Base-by-base conservation (phyloP, 805 yeast species). In the Hanseniaspora singularis region DNA sequence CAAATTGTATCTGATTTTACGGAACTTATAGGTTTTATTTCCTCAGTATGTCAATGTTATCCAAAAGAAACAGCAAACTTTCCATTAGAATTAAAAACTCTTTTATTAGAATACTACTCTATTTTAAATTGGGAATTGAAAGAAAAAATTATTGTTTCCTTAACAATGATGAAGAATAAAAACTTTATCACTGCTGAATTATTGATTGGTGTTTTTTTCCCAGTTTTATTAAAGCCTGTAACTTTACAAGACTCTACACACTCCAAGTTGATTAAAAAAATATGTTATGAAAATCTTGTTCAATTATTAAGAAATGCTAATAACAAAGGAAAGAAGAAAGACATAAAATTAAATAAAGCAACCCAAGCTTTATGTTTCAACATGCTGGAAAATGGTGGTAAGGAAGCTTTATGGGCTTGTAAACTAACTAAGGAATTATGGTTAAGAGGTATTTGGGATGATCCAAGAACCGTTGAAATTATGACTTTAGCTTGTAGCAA, bases 361-460 rank as follows among this genome's bases (percentile, higher is more conserved):
- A 84, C 96, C 1, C 98, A 92, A 64, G 96, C 97, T 0, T 64
- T 92, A 40, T 72, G 94, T 44, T 89, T 92, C 70, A 85, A 84
- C 55, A 68, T 89, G 52, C 67, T 92, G 38, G 95, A 86, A 53
- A 48, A 37, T 20, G 47, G 46, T 11, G 45, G 43, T 2, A 66
- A 83, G 61, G 73, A 85, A 33, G 84, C 81, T 56, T 66, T 92
- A 20, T 92, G 97, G 96, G 96, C 97, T 7, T 84, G 96, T 2
- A 88, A 86, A 57, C 67, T 92, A 49, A 87, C 96, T 4, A 75
- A 97, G 60, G 97, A 92, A 63, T 68, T 92, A 43, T 92, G 99
- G 99, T 76, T 95, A 68, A 74, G 97, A 60, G 95, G 95, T 58
- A 83, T 92, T 50, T 92, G 99, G 99, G 96, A 87, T 62, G 99